Conservation (phyloP, 2,329 filamentous ascomycete genomes). For the Daldinia sp. region DNA sequence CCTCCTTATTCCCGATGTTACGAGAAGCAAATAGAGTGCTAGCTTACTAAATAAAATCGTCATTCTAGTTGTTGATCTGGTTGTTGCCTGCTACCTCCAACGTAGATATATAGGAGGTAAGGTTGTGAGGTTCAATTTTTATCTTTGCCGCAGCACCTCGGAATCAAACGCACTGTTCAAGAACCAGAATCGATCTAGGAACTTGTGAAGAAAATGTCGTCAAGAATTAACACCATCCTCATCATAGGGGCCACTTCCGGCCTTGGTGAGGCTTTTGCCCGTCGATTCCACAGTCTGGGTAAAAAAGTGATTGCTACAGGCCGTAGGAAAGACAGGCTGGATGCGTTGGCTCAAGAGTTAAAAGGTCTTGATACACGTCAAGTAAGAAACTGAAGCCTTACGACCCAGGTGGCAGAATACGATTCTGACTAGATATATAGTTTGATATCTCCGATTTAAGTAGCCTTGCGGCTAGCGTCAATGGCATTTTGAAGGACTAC, state of each 20-base stretch:
- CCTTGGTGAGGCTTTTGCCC: conserved; percentile 31
- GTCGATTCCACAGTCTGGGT: conserved; percentile 30
- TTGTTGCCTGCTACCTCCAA: not conserved
- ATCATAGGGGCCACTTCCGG: conserved; percentile 50
- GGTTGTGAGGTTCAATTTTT: not conserved
- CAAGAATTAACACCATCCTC: conserved; percentile 47
- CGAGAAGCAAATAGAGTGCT: too few relatives aligned
- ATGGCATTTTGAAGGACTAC: conserved; percentile 15
- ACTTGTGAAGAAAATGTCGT: conserved; percentile 22
- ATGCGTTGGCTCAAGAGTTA: conserved; percentile 41
- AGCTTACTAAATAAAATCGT: not conserved
- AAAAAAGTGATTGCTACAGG: conserved; percentile 35
- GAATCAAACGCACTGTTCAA: not conserved
- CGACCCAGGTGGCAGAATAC: not conserved
- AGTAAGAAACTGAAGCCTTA: conserved; percentile 40
- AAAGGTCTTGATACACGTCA: conserved; percentile 47
- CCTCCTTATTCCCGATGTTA: too few relatives aligned
- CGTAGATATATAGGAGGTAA: not conserved
- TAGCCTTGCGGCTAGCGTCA: conserved; percentile 33
- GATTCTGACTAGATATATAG: conserved; percentile 2
- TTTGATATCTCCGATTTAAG: conserved; percentile 30
- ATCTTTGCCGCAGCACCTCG: not conserved
- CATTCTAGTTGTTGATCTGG: not conserved
- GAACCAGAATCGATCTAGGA: not conserved
- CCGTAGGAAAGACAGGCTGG: conserved; percentile 26